A percentile compares a stretch with the other conserved stretches of the same genome.
Conservation (phyloP, 352 stramenopile genomes). For the Blastocystis sp. region DNA sequence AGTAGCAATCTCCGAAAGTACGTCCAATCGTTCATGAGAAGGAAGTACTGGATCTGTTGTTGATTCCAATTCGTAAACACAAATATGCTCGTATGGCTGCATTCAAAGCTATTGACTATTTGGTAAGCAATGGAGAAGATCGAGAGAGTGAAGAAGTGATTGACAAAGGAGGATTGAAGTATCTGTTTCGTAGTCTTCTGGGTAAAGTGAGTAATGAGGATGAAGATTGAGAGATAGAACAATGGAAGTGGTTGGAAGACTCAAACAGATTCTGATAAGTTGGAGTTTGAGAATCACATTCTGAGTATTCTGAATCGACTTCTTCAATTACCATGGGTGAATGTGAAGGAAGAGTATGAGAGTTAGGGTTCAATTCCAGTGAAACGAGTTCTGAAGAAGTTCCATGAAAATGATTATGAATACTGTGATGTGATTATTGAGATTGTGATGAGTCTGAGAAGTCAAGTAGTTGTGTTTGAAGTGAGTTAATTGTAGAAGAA, state of each 20-base stretch:
- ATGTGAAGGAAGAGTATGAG: not conserved
- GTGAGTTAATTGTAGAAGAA: conserved; percentile 13
- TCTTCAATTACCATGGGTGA: not conserved
- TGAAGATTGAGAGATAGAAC: not conserved
- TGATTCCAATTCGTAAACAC: conserved; percentile 40
- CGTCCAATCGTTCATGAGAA: conserved; percentile 9
- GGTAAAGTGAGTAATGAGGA: not conserved
- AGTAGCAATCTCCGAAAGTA: conserved; percentile 5
- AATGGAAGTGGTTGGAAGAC: conserved; percentile 1
- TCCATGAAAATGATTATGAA: conserved; percentile 43
- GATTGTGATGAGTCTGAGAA: not conserved
- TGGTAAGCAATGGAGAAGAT: not conserved
- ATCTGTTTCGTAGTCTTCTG: not conserved
- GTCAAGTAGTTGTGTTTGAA: not conserved
- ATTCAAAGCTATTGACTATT: conserved; percentile 38
- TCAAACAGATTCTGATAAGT: not conserved
- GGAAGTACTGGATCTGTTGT: conserved; percentile 30
- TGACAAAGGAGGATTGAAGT: conserved; percentile 31
- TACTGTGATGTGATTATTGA: conserved; percentile 15
- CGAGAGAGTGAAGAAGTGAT: conserved; percentile 12
- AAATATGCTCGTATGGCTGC: not conserved
- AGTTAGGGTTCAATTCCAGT: conserved; percentile 15
- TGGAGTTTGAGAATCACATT: conserved; percentile 45
- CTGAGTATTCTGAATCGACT: conserved; percentile 4
- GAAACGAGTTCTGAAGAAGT: conserved; percentile 61